phyloP scores from a whole-genome alignment of 2,329 filamentous ascomycete species.

The Fusarium udum region DNA sequence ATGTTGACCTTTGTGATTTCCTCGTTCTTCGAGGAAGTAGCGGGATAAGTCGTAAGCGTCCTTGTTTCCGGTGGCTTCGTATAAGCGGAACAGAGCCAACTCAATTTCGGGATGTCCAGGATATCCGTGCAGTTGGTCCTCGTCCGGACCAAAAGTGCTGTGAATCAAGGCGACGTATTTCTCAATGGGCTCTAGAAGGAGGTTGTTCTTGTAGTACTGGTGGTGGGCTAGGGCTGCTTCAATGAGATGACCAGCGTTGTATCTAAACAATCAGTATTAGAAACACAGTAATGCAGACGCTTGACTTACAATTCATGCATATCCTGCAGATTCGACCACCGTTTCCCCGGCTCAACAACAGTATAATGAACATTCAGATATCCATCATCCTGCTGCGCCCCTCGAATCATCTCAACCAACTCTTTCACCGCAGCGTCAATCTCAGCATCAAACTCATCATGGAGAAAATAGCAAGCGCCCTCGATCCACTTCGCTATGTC shows the following conservation, averaged over 20 bases:
- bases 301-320: slow-evolving; percentile 66
- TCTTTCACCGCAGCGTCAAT: slow-evolving; percentile 46
- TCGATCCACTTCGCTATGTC: slow-evolving; percentile 29
- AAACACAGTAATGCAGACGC: rapidly evolving
- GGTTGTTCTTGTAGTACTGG: slow-evolving; percentile 59
- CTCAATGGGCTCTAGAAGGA: slow-evolving; percentile 51
- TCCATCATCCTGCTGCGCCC: slow-evolving; percentile 67
- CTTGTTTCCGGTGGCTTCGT: slow-evolving; percentile 47
- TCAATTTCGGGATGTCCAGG: slow-evolving; percentile 63
- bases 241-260: slow-evolving; percentile 70
- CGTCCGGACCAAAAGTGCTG: slow-evolving; percentile 60
- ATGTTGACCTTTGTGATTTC: slow-evolving; percentile 59
- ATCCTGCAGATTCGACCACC: slow-evolving; percentile 68
- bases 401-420: slow-evolving; percentile 65
- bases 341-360: slow-evolving; percentile 63
- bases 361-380: slow-evolving; percentile 72
- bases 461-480: slow-evolving; percentile 24
- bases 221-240: slow-evolving; percentile 68
- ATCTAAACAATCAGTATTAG: slow-evolving; percentile 44
- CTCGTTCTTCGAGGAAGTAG: slow-evolving; percentile 69
- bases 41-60: slow-evolving; percentile 57
- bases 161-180: slow-evolving; percentile 58
- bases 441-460: slow-evolving; percentile 12
- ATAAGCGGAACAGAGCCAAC: slow-evolving; percentile 53
- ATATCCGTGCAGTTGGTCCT: slow-evolving; percentile 64